Evolutionary conservation across 2,329 filamentous ascomycete genomes (phyloP).

Genomic region (Cadophora gregata): DNA sequence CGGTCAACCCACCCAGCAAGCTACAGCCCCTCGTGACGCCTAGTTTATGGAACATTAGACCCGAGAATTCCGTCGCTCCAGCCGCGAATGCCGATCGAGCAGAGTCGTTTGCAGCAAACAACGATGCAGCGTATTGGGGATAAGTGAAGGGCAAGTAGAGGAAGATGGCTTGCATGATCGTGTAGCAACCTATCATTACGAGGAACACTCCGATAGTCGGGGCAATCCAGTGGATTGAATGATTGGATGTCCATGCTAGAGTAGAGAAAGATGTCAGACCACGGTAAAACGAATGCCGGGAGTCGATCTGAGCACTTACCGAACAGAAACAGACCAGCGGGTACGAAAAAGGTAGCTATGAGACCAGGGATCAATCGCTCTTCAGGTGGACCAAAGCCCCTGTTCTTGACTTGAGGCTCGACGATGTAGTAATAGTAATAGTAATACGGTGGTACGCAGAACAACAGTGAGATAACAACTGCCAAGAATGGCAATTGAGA

Average conservation of each 20-base stretch:
- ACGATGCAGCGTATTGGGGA: constrained; percentile 59
- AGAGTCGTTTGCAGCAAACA: constrained; percentile 53
- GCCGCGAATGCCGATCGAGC: constrained; percentile 49
- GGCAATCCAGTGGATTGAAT: constrained; percentile 59
- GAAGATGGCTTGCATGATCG: constrained; percentile 63
- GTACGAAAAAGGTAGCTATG: constrained; percentile 54
- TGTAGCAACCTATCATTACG: constrained; percentile 52
- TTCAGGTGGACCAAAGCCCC: constrained; percentile 47
- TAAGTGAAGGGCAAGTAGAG: constrained; percentile 60
- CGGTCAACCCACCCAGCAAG: constrained; percentile 59
- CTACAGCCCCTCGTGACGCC: constrained; percentile 62
- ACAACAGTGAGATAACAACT: constrained; percentile 58
- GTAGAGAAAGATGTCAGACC: neutral
- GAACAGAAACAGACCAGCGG: constrained; percentile 63
- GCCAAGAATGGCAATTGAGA: constrained; percentile 64
- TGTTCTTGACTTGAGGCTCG: neutral
- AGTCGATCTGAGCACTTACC: neutral
- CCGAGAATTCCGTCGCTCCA: constrained; percentile 62
- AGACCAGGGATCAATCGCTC: constrained; percentile 43
- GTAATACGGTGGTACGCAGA: constrained; percentile 54
- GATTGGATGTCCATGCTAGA: constrained; percentile 50
- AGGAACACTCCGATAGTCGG: constrained; percentile 60
- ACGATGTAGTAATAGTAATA: constrained; percentile 53
- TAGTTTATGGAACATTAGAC: constrained; percentile 61
- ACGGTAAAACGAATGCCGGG: neutral